Conservation (phyloP, 495 filamentous ascomycete genomes). For the Podospora comata region DNA sequence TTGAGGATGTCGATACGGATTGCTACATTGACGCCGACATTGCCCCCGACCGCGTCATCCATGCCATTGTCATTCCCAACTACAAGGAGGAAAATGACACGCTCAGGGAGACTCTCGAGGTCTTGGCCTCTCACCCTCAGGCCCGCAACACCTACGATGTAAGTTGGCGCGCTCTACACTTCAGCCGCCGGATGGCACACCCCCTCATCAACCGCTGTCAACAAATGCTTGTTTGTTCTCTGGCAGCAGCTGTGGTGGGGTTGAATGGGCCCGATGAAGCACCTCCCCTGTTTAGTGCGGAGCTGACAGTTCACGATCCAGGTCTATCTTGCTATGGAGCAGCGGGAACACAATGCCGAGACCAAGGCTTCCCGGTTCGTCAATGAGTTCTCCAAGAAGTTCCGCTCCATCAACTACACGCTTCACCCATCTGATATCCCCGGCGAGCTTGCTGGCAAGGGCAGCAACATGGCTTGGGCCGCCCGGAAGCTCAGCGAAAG, state of each 20-base stretch:
- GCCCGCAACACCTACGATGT: slow-evolving; percentile 64
- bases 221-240: background rate
- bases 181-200: background rate
- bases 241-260: slow-evolving; percentile 11
- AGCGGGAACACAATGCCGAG: slow-evolving; percentile 52
- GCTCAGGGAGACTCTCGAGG: slow-evolving; percentile 60
- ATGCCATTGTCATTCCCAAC: slow-evolving; percentile 65
- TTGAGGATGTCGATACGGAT: slow-evolving; percentile 44
- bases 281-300: slow-evolving; percentile 2
- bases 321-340: slow-evolving; percentile 72
- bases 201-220: background rate
- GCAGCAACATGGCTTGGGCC: slow-evolving; percentile 66
- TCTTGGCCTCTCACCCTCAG: slow-evolving; percentile 61
- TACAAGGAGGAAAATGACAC: slow-evolving; percentile 67
- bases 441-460: slow-evolving; percentile 63
- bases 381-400: slow-evolving; percentile 55
- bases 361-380: slow-evolving; percentile 54
- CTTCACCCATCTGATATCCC: slow-evolving; percentile 59
- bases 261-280: slow-evolving; percentile 14
- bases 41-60: slow-evolving; percentile 46
- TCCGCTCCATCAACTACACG: slow-evolving; percentile 58
- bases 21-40: slow-evolving; percentile 38
- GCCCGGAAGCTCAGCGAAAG: slow-evolving; percentile 58
- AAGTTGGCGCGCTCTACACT: slow-evolving; percentile 25
- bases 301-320: slow-evolving; percentile 33